Evolutionary conservation across 805 yeast species (phyloP).

Genomic region (Lipomyces starkeyi): DNA sequence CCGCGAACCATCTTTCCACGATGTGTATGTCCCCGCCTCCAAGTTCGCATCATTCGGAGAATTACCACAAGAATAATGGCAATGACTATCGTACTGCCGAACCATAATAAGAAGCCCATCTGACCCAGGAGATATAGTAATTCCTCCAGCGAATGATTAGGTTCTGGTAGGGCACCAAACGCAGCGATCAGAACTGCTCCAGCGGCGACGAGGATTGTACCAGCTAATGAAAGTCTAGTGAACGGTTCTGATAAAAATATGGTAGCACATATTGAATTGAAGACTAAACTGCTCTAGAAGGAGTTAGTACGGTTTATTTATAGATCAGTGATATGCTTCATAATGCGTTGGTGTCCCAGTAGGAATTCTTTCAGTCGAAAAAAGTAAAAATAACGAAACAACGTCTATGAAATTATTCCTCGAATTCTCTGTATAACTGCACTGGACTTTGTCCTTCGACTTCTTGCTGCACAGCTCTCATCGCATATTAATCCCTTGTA

Average conservation of each 20-base stretch:
- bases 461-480: not conserved
- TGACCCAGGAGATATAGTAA: constrained; percentile 53
- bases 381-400: not conserved
- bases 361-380: not conserved
- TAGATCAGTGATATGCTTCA: not conserved
- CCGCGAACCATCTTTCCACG: constrained; percentile 57
- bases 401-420: not conserved
- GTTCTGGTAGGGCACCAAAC: constrained; percentile 66
- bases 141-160: constrained; percentile 57
- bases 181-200: constrained; percentile 83
- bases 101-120: constrained; percentile 64
- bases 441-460: not conserved
- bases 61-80: constrained; percentile 25
- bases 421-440: not conserved
- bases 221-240: constrained; percentile 60
- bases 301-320: not conserved
- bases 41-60: constrained; percentile 37
- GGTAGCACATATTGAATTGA: constrained; percentile 77
- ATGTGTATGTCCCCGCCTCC: constrained; percentile 37
- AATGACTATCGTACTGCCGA: constrained; percentile 46
- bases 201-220: constrained; percentile 68
- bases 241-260: constrained; percentile 71
- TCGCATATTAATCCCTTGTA: not conserved
- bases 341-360: not conserved
- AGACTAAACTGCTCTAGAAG: constrained; percentile 65